A percentile compares a stretch with the other conserved stretches of the same genome.
phyloP scores from a whole-genome alignment of 2,329 filamentous ascomycete genomes.

The Paecilomyces niveus region DNA sequence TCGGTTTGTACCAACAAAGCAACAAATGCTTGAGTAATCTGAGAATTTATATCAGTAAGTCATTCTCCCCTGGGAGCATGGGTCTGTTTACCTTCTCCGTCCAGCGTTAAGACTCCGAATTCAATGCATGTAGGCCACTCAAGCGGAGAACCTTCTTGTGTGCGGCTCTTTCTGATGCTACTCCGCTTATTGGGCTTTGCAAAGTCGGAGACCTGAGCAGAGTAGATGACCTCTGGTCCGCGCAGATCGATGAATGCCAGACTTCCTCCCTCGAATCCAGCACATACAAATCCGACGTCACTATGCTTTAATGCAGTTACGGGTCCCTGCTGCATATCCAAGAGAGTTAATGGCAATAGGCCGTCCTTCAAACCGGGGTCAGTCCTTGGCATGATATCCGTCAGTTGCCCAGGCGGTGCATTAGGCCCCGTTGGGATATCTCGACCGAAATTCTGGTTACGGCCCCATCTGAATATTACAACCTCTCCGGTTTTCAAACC shows the following conservation, averaged over 20 bases:
- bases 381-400: slow-evolving; percentile 64
- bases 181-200: slow-evolving; percentile 67
- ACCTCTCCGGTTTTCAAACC: slow-evolving; percentile 80
- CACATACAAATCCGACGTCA: slow-evolving; percentile 87
- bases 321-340: slow-evolving; percentile 76
- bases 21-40: slow-evolving; percentile 86
- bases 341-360: slow-evolving; percentile 68
- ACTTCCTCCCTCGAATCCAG: slow-evolving; percentile 75
- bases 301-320: slow-evolving; percentile 75
- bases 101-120: slow-evolving; percentile 88
- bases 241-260: slow-evolving; percentile 80
- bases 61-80: background rate
- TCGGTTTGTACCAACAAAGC: slow-evolving; percentile 81
- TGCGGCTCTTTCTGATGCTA: slow-evolving; percentile 57
- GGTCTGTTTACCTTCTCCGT: slow-evolving; percentile 61
- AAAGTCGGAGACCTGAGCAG: slow-evolving; percentile 64
- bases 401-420: slow-evolving; percentile 61
- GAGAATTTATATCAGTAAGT: background rate
- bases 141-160: slow-evolving; percentile 39
- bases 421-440: slow-evolving; percentile 49
- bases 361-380: slow-evolving; percentile 73
- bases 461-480: slow-evolving; percentile 80
- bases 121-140: slow-evolving; percentile 80
- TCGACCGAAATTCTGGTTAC: slow-evolving; percentile 64
- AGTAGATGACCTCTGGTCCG: slow-evolving; percentile 77